Conservation (phyloP, 2,329 filamentous ascomycete species). For the Zymoseptoria pseudotritici region DNA sequence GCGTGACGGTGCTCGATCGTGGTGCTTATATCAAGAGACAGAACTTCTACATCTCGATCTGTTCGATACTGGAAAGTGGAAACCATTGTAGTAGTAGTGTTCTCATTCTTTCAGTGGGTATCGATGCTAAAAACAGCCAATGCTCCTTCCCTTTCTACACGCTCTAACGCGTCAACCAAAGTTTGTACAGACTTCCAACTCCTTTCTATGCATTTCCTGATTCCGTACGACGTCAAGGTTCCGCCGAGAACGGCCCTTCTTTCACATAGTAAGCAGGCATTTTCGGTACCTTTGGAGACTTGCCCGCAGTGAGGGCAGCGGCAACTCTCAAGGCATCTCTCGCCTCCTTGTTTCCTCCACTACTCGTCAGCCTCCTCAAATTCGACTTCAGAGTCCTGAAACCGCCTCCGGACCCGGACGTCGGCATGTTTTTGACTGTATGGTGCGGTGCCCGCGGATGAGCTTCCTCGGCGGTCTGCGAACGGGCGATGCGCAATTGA, state of each 20-base stretch:
- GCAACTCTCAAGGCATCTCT: constrained; percentile 33
- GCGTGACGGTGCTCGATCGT: no score
- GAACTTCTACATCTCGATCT: no score
- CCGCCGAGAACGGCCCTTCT: constrained; percentile 28
- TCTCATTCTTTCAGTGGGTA: no score
- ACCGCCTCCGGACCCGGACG: constrained; percentile 20
- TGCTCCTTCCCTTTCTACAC: no score
- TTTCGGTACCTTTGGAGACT: constrained; percentile 43
- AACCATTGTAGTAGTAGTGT: no score
- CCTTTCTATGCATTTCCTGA: no score
- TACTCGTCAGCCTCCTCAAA: constrained; percentile 57
- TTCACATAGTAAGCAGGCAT: constrained; percentile 36
- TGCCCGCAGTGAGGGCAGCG: constrained; percentile 18
- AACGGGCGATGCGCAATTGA: constrained; percentile 40
- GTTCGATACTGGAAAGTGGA: no score
- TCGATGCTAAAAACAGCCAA: no score
- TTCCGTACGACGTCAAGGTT: constrained; percentile 14
- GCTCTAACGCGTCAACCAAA: no score
- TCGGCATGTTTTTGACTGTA: constrained; percentile 31
- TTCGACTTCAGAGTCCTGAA: constrained; percentile 45
- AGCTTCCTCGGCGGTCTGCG: constrained; percentile 23
- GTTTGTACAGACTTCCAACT: no score
- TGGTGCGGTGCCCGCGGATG: constrained; percentile 12
- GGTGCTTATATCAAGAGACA: no score
- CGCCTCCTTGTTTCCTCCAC: constrained; percentile 32